These are phyloP conservation scores for Gaeumannomyces tritici DNA, from an alignment of 2,329 filamentous ascomycete species.

Conservation along the genomic window DNA sequence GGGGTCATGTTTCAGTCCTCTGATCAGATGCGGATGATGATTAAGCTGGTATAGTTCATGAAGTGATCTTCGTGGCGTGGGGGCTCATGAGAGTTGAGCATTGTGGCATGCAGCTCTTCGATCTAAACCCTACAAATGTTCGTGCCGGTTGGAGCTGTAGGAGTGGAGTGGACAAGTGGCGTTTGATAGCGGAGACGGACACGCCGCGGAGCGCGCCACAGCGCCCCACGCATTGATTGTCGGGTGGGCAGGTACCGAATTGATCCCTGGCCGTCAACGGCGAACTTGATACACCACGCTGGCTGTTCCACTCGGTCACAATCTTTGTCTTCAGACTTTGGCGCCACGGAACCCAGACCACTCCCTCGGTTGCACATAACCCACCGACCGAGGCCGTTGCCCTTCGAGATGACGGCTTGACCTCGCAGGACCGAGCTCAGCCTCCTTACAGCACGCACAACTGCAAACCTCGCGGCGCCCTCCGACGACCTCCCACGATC, in stretches of 20 bases:
- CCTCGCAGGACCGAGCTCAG: conserved; percentile 4
- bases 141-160: no score
- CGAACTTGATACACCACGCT: no score
- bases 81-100: no score
- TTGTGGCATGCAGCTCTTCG: no score
- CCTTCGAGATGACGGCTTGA: conserved; percentile 2
- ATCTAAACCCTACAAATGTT: no score
- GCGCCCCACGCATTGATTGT: background rate
- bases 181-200: background rate
- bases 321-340: background rate
- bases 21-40: no score
- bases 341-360: background rate
- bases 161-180: background rate
- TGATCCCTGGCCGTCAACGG: no score
- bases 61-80: no score
- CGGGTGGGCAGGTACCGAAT: background rate
- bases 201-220: background rate
- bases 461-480: background rate
- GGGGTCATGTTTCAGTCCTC: no score
- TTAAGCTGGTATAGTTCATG: no score
- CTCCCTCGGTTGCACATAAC: background rate
- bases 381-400: background rate
- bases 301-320: no score
- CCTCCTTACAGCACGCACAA: background rate
- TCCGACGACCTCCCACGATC: background rate